Evolutionary conservation across 2,329 filamentous ascomycete species (phyloP).

Genomic region (Pseudogymnoascus pannorum): DNA sequence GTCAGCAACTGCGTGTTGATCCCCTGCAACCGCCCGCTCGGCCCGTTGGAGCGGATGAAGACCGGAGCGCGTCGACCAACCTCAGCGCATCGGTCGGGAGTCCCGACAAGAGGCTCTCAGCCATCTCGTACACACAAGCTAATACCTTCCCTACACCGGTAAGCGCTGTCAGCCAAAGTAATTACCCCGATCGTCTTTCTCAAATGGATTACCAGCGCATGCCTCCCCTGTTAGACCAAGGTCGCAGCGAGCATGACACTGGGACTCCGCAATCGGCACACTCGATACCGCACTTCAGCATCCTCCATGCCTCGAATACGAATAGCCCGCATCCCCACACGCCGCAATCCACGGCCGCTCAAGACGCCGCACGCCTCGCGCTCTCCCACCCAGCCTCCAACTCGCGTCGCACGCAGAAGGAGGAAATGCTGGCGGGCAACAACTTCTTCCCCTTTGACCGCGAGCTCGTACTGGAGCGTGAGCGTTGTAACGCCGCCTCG

Average conservation of each 20-base stretch:
- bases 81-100: constrained; percentile 51
- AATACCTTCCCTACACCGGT: constrained; percentile 57
- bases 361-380: constrained; percentile 25
- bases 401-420: constrained; percentile 58
- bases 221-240: constrained; percentile 53
- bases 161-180: constrained; percentile 42
- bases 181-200: constrained; percentile 30
- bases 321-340: constrained; percentile 38
- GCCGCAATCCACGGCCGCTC: constrained; percentile 24
- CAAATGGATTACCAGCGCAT: constrained; percentile 53
- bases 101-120: constrained; percentile 56
- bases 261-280: constrained; percentile 37
- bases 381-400: constrained; percentile 27
- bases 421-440: constrained; percentile 78
- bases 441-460: constrained; percentile 74
- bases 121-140: constrained; percentile 42
- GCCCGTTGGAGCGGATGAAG: constrained; percentile 50
- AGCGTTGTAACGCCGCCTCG: constrained; percentile 72
- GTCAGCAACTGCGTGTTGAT: constrained; percentile 55
- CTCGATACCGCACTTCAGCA: constrained; percentile 49
- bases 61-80: constrained; percentile 51
- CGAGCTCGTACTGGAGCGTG: constrained; percentile 74
- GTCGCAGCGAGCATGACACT: constrained; percentile 48
- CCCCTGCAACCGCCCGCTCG: constrained; percentile 47
- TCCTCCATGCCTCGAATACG: constrained; percentile 44